These are phyloP conservation scores for Prunus mongolica DNA, from an alignment of 306 rosid species.

Conservation along the genomic window DNA sequence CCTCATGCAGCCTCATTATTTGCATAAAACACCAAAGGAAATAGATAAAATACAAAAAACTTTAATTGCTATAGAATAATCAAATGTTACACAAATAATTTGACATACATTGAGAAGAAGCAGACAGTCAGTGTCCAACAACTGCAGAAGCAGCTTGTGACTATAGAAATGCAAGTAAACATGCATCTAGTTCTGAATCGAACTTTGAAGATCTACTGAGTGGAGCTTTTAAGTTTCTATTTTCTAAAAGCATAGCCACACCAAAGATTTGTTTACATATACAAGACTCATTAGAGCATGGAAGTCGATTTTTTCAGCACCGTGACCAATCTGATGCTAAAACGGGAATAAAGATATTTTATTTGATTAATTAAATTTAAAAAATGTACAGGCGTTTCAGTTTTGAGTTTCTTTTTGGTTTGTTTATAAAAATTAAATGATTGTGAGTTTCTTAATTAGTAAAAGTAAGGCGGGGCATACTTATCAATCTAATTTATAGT, in stretches of 20 bases:
- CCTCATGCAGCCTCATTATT: conserved; percentile 82
- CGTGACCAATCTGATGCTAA: too few species aligned
- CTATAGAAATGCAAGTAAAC: conserved; percentile 72
- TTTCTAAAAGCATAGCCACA: conserved; percentile 53
- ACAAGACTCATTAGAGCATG: conserved; percentile 60
- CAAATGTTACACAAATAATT: conserved; percentile 12
- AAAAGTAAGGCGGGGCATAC: too few species aligned
- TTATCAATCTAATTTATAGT: too few species aligned
- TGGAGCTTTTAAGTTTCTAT: conserved; percentile 23
- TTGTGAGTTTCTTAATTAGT: too few species aligned
- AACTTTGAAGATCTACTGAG: conserved; percentile 24
- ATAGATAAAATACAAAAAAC: not conserved
- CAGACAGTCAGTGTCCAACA: conserved; percentile 86
- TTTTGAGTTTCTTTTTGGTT: too few species aligned
- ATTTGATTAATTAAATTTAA: too few species aligned
- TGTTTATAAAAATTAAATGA: too few species aligned
- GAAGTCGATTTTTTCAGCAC: conserved; percentile 29
- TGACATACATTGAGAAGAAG: conserved; percentile 78
- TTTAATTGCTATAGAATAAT: not conserved
- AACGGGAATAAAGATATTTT: too few species aligned
- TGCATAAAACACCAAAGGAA: conserved; percentile 42
- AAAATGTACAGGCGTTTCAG: too few species aligned
- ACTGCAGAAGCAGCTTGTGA: conserved; percentile 79
- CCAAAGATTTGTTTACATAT: conserved; percentile 53
- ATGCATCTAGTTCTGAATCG: conserved; percentile 53